Base-by-base conservation (phyloP, 2,329 filamentous ascomycete species). In the Pseudocercospora crystallina region DNA sequence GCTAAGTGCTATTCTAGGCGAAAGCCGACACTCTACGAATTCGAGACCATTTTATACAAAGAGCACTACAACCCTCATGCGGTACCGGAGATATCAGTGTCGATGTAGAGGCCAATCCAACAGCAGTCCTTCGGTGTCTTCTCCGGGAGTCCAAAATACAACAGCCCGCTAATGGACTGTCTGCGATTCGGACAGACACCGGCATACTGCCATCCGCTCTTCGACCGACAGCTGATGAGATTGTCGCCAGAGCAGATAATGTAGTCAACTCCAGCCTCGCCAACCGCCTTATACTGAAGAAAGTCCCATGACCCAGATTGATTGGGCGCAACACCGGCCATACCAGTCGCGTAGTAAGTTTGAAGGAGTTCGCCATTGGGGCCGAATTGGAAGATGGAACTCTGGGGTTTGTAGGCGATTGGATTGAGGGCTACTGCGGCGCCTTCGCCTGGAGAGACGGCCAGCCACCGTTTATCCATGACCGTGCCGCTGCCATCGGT, bases 391-490 rank as follows among this genome's bases (percentile, higher is more conserved):
- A 53, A 53, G 31, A 41, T 45, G 11, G 46, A 49, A 20, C 41
- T 36, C 17, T 53, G 51, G 2, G 13, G 29, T 42, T 53, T 53
- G 51, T 49, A 53, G 2, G 15, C 46, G n/a, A 30, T 20, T 13
- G 51, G 51, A 32, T 53, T 49, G 29, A 53, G 45, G 1, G 45
- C 51, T 8, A 53, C 45, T 5, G 51, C 51, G 10, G 51, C 41
- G 10, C 46, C 46, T 42, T 53, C 40, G 32, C 38, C 40, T 5
- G 53, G 50, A 47, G 47, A 56, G 29, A 42, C 53, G 17, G 43
- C 45, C 26, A 49, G 53, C 54, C 49, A 58, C 49, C 54, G 59
- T 34, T 59, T 57, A 47, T 58, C 61, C 51, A 53, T 53, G 12
- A 41, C 35, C 15, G 45, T 49, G 29, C 38, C 32, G 17, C 33